Base-by-base conservation (phyloP, 441 rosid genomes). In the Jatropha multifida region DNA sequence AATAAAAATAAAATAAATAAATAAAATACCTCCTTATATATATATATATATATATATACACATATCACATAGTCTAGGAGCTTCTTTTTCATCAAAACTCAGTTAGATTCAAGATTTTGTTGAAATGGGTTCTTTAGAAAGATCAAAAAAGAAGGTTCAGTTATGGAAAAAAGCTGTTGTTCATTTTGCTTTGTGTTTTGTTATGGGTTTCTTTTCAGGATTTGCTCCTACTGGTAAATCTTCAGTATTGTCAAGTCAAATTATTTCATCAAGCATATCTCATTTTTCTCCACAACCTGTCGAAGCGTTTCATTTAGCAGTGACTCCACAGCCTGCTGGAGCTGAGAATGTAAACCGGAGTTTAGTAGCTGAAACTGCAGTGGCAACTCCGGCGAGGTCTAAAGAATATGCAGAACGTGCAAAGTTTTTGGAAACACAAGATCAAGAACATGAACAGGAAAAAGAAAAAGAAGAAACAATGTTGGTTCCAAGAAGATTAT, bases 141-240 rank as follows among this genome's bases (percentile, higher is more conserved):
- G 96, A 85, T 84, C 99, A 71, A 95, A 88, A 89, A 95, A 88
- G 93, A 96, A 85, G 81, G 81, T 78, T 71, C 97, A 83, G 60
- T 18, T 85, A 79, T 96, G 97, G 99, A 90, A 89, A 81, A 93
- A 88, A 85, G 98, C 97, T 48, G 79, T 81, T 7, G 85, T 89
- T 32, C 99, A 90, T 81, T 96, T 96, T 81, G 80, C 86, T 67
- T 68, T 96, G 32, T 96, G 99, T 77, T 94, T 96, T 69, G 88
- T 90, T 20, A 92, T 94, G 92, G 99, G 99, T 18, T 94, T 92
- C 77, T 90, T 94, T 87, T 79, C 88, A 58, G 99, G 99, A 48
- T 89, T 94, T 81, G 93, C 97, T 76, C 97, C 95, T 18, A 75
- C 89, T 4, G 84, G 88, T 26, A 90, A 89, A 52, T 54, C 81